These are phyloP conservation scores for Sugiyamaella grinbergsii DNA, from an alignment of 1,139 yeast genomes.

Conservation along the genomic window DNA sequence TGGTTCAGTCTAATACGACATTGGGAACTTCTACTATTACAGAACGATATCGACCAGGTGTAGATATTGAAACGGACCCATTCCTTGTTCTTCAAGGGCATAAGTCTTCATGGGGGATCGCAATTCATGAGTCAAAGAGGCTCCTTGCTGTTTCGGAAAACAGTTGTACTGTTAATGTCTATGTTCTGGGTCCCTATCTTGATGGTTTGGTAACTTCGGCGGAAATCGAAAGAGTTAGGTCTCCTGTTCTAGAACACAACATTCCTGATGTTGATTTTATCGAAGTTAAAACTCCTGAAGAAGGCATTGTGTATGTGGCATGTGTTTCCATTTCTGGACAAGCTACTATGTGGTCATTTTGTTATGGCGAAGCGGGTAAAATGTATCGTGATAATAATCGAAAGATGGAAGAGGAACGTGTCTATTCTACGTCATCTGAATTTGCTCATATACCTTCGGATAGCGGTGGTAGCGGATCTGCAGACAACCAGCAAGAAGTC, in stretches of 20 bases:
- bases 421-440: background rate
- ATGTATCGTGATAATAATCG: background rate
- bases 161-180: slow-evolving; percentile 41
- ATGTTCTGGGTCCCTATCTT: slow-evolving; percentile 13
- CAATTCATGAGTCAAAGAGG: slow-evolving; percentile 45
- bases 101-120: slow-evolving; percentile 70
- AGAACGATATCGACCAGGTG: background rate
- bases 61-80: slow-evolving; percentile 37
- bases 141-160: slow-evolving; percentile 61
- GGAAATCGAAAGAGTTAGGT: slow-evolving; percentile 21
- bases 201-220: slow-evolving; percentile 15
- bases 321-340: slow-evolving; percentile 37
- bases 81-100: slow-evolving; percentile 46
- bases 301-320: slow-evolving; percentile 28
- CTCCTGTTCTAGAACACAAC: slow-evolving; percentile 56
- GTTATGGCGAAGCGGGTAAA: slow-evolving; percentile 21
- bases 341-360: slow-evolving; percentile 36
- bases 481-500: too few relatives aligned
- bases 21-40: background rate
- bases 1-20: background rate
- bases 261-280: slow-evolving; percentile 59
- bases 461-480: background rate
- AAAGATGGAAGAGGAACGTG: background rate
- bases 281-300: slow-evolving; percentile 21
- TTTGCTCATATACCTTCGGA: background rate